Evolutionary conservation across 352 stramenopile genomes (phyloP), one percentile per base, ranked within the genome.

Genomic region (Phytophthora tubulina): DNA sequence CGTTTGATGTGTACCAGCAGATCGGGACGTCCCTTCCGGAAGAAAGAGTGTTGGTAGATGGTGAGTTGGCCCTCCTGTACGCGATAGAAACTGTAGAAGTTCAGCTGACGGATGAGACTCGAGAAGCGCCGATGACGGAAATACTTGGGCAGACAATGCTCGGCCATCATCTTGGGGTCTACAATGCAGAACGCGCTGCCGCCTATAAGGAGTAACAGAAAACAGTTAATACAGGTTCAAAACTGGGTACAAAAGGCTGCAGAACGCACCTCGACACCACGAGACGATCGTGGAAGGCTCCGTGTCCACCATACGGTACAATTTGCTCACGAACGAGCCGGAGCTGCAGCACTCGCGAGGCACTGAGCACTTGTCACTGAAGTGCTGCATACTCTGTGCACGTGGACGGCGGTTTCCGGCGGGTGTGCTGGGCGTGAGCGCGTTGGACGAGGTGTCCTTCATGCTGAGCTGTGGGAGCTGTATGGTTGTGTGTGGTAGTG

Each of bases 81-180:
- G 48, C 92, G 92, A 74, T 97, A 96, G 53, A 97, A 97, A 76
- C 86, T 95, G 89, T 97, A 97, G 62, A 97, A 97, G 73, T 97
- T 97, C 54, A 97, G 76, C 83, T 97, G 91, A 9, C 91, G 91
- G 61, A 97, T 96, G 17, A 97, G 72, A 60, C 85, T 95, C 39
- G 92, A 95, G 63, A 97, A 97, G 27, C 91, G 84, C 3, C 88
- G 86, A 72, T 97, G 91, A 54, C 91, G 90, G 64, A 97, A 97
- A 76, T 97, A 97, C 79, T 97, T 96, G 42, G 91, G 91, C 27
- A 97, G 75, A 56, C 90, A 95, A 64, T 96, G 87, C 65, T 95
- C 87, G 2, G 92, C 90, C 74, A 97, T 90, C 71, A 93, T 86
- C 70, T 95, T 94, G 9, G 91, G 83, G 68, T 97, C 89, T n/a